Evolutionary conservation across 1,284 basidiomycete species (phyloP), one percentile per base, ranked within the genome.

Genomic region (Trichosporon coremiiforme): DNA sequence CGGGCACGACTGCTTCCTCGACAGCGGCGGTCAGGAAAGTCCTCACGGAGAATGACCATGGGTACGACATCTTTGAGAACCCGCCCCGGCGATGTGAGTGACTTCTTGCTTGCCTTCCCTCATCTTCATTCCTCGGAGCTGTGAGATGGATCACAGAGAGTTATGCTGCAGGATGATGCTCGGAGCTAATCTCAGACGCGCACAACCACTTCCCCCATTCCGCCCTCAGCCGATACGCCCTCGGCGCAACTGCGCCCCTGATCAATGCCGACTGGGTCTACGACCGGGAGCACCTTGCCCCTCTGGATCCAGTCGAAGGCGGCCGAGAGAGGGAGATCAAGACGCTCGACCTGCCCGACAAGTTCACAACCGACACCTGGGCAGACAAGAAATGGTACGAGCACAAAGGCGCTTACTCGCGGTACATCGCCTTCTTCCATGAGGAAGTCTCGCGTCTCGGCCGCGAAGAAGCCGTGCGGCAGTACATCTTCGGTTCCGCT

Each of bases 151-250:
- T n/a, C n/a, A n/a, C n/a, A n/a, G n/a, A n/a, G n/a, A n/a, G n/a
- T n/a, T n/a, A n/a, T n/a, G n/a, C n/a, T 7, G 25, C 13, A 20
- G 9, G 17, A 57, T 1, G 25, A 3, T 25, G 4, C 29, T 33
- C 31, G 29, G 17, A 9, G n/a, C 57, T 66, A 15, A 62, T 33
- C 2, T 3, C 67, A 82, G 80, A 72, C 69, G 74, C 75, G 7
- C 89, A 91, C 76, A 90, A 90, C 76, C 90, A 91, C 78, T 82
- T 90, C n/a, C 38, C 68, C 3, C 75, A 81, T 70, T 77, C 75
- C 12, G 64, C 89, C 0, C 80, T 91, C 0, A 88, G 73, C 87
- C 89, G 78, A 66, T 91, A 90, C 74, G 88, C 90, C 70, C 80
- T 91, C 22, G 90, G 89, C 0, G 89, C 89, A 0, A 76, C 88